Percentiles rank a stretch among this genome's conserved stretches.
Conservation (phyloP, 225 moss, liverwort and hornwort genomes). For the Straminergon stramineum region DNA sequence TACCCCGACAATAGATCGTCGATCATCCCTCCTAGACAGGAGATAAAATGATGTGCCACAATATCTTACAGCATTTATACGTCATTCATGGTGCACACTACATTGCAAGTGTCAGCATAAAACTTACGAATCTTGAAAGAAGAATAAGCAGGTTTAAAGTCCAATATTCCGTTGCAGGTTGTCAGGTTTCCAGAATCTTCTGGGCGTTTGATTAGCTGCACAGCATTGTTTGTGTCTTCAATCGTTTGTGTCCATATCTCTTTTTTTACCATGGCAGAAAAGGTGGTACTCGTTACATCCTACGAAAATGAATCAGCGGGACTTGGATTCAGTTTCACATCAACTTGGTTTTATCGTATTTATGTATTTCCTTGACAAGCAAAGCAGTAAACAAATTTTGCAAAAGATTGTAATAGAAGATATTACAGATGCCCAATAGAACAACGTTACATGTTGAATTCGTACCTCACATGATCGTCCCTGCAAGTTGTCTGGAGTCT, state of each 20-base stretch:
- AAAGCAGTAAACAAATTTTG: neutral
- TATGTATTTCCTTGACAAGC: neutral
- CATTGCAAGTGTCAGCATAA: neutral
- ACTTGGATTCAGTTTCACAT: neutral
- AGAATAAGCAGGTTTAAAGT: conserved; percentile 39
- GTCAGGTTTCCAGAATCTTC: conserved; percentile 11
- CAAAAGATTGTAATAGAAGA: neutral
- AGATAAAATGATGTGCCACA: neutral
- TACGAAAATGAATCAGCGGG: neutral
- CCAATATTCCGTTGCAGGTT: conserved; percentile 6
- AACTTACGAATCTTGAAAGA: conserved; percentile 47
- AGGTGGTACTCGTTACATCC: conserved; percentile 9
- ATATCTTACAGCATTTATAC: neutral
- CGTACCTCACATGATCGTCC: conserved; percentile 31
- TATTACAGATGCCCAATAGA: neutral
- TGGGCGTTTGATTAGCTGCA: conserved; percentile 1
- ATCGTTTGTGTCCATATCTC: conserved; percentile 41
- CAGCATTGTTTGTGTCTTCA: conserved; percentile 9
- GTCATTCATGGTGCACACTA: neutral
- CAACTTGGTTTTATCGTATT: neutral
- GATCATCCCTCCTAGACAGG: neutral
- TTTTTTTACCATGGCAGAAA: conserved; percentile 7
- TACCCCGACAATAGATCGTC: neutral
- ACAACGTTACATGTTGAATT: neutral
- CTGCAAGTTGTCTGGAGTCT: conserved; percentile 8